Evolutionary conservation across 441 rosid species (phyloP).

Genomic region (Francoa sonchifolia): DNA sequence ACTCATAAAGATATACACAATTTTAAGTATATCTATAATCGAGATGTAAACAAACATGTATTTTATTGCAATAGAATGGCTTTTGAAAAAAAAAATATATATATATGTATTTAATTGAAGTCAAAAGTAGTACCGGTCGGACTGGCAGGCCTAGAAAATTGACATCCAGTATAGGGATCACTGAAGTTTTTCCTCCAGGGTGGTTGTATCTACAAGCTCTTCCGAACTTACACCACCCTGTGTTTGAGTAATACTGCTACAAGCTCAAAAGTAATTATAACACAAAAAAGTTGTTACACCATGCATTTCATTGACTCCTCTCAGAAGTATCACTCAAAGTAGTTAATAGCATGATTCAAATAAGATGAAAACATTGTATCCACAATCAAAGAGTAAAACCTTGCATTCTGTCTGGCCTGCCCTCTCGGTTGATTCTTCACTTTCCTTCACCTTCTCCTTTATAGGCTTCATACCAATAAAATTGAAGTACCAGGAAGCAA

Average conservation of each 20-base stretch:
- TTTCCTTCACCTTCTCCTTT: constrained; percentile 40
- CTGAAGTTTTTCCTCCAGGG: constrained; percentile 26
- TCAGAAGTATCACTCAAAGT: not conserved
- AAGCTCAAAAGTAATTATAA: constrained; percentile 14
- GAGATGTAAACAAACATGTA: not conserved
- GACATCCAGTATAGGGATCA: constrained; percentile 32
- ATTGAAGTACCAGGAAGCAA: not conserved
- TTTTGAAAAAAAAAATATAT: not conserved
- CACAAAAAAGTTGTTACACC: constrained; percentile 4
- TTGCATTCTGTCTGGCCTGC: constrained; percentile 66
- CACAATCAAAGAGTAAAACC: constrained; percentile 25
- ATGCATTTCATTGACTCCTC: not conserved
- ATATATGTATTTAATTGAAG: not conserved
- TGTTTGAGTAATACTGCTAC: constrained; percentile 72
- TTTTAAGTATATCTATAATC: not conserved
- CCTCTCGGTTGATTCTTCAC: constrained; percentile 39
- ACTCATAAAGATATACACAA: too few relatives aligned
- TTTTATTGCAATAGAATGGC: not conserved
- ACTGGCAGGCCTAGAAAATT: constrained; percentile 90
- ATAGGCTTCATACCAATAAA: constrained; percentile 24
- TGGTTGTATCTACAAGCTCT: constrained; percentile 79
- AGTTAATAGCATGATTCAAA: not conserved
- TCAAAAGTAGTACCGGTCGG: constrained; percentile 36
- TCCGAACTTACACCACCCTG: constrained; percentile 95
- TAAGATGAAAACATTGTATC: not conserved